phyloP scores from a whole-genome alignment of 2,329 filamentous ascomycete species.

The Trichoderma cornu-damae region DNA sequence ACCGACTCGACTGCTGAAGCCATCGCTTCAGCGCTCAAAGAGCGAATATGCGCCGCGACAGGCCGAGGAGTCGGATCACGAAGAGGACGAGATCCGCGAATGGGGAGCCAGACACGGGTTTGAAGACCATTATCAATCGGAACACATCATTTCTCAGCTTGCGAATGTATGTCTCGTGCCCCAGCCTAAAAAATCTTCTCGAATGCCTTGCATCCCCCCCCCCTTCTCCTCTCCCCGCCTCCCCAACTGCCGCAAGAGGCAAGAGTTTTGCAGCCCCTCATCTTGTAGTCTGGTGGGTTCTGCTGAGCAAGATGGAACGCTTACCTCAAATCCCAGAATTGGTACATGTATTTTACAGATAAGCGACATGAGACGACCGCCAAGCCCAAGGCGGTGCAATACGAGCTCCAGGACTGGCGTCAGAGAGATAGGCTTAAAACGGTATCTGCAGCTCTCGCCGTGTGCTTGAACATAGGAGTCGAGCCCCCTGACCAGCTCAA shows the following conservation, averaged over 20 bases:
- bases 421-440: constrained; percentile 97
- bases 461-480: constrained; percentile 95
- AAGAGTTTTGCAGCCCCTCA: neutral
- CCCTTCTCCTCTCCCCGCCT: neutral
- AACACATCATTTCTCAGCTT: constrained; percentile 79
- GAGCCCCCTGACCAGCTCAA: constrained; percentile 96
- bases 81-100: constrained; percentile 45
- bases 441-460: constrained; percentile 86
- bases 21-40: constrained; percentile 51
- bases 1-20: constrained; percentile 41
- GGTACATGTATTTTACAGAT: constrained; percentile 99
- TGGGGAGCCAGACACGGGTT: constrained; percentile 76
- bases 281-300: constrained; percentile 1
- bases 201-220: constrained; percentile 9
- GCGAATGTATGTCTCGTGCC: constrained; percentile 59
- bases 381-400: constrained; percentile 65
- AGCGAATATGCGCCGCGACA: constrained; percentile 48
- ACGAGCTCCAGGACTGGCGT: constrained; percentile 83
- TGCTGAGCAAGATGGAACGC: neutral
- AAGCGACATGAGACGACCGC: constrained; percentile 95
- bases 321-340: constrained; percentile 56
- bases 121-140: constrained; percentile 85
- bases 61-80: constrained; percentile 38
- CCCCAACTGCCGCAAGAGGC: neutral
- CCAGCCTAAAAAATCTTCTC: neutral